Percentiles rank a stretch among this genome's conserved stretches.
phyloP scores from a whole-genome alignment of 2,329 filamentous ascomycete species.

The Fusarium coffeatum region DNA sequence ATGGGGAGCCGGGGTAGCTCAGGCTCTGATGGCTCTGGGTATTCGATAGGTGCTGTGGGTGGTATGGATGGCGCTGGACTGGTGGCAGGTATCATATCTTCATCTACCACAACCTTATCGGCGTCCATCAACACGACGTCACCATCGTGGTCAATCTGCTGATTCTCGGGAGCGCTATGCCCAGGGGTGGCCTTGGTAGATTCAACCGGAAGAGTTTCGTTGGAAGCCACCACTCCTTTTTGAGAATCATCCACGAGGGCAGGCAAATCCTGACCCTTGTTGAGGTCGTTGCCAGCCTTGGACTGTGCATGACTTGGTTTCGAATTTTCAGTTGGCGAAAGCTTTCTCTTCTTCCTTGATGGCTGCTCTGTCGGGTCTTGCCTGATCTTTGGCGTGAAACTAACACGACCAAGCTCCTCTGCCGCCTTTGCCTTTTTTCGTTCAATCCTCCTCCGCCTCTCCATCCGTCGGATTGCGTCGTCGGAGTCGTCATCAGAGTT shows the following conservation, averaged over 20 bases:
- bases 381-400: conserved; percentile 47
- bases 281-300: not conserved
- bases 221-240: conserved; percentile 41
- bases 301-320: not conserved
- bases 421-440: conserved; percentile 55
- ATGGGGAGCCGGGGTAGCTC: conserved; percentile 51
- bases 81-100: conserved; percentile 55
- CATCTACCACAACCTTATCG: conserved; percentile 42
- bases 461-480: conserved; percentile 48
- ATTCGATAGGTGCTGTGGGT: conserved; percentile 37
- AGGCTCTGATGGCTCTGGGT: conserved; percentile 46
- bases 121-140: conserved; percentile 17
- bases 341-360: conserved; percentile 46
- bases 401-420: conserved; percentile 57
- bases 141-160: conserved; percentile 24
- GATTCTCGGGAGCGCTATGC: conserved; percentile 24
- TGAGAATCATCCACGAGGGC: conserved; percentile 44
- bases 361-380: conserved; percentile 39
- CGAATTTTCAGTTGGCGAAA: conserved; percentile 2
- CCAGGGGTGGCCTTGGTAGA: conserved; percentile 52
- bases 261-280: conserved; percentile 29
- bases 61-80: conserved; percentile 51
- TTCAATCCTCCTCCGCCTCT: conserved; percentile 54
- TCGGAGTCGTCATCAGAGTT: conserved; percentile 53
- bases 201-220: conserved; percentile 41